A percentile compares a stretch with the other conserved stretches of the same genome.
phyloP scores from a whole-genome alignment of 2,329 filamentous ascomycete genomes.

The Cadophora sp. region DNA sequence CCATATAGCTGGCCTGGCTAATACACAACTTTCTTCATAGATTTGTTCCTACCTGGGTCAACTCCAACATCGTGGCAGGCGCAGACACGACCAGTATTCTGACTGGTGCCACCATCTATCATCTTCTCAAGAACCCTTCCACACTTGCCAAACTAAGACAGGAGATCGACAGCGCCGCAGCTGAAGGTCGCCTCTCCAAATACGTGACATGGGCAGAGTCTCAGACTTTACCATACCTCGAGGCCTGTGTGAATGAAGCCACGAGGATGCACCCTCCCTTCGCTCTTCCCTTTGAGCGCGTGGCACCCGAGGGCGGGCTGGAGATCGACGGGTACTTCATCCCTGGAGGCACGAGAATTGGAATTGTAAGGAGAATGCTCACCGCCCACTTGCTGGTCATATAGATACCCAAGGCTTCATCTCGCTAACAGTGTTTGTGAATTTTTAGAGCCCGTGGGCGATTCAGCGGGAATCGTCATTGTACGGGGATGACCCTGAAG shows the following conservation, averaged over 20 bases:
- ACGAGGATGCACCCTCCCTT: background rate
- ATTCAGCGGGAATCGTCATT: background rate
- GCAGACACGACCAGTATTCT: background rate
- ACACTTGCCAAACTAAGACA: background rate
- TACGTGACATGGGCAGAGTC: background rate
- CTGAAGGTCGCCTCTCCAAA: background rate
- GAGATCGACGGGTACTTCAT: background rate
- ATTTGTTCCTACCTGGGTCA: background rate
- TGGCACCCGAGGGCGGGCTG: background rate
- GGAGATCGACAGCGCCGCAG: background rate
- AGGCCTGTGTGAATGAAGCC: background rate
- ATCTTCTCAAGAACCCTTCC: background rate
- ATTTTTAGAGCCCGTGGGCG: background rate
- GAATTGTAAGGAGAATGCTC: slow-evolving; percentile 2
- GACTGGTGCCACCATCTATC: background rate
- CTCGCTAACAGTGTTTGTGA: background rate
- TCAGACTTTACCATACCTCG: slow-evolving; percentile 2
- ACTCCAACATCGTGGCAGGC: background rate
- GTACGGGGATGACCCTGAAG: background rate
- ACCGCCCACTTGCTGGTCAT: slow-evolving; percentile 1
- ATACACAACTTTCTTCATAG: background rate
- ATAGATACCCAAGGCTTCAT: background rate
- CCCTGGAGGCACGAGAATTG: background rate
- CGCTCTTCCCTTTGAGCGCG: background rate
- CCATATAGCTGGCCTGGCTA: background rate